These are phyloP conservation scores for Lipomyces lipofer DNA, from an alignment of 805 yeast genomes.

Conservation along the genomic window DNA sequence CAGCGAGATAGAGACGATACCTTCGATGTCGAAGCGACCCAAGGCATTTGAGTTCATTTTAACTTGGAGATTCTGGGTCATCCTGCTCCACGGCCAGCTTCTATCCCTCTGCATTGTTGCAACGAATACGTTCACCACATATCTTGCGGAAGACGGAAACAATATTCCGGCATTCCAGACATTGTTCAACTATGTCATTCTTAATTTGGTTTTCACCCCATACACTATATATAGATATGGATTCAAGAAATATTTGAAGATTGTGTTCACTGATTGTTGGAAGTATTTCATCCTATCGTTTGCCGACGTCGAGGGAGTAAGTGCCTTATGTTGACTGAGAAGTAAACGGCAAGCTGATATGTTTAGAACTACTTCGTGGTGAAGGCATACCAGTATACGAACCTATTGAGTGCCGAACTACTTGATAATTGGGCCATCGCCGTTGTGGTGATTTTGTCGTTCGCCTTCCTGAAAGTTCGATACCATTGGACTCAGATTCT, in stretches of 20 bases:
- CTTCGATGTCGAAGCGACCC: not conserved
- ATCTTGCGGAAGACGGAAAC: conserved; percentile 42
- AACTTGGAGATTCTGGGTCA: conserved; percentile 44
- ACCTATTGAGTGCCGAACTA: conserved; percentile 46
- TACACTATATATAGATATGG: conserved; percentile 45
- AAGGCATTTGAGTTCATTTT: conserved; percentile 35
- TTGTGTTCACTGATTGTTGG: conserved; percentile 45
- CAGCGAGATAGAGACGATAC: not conserved
- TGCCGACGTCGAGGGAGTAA: conserved; percentile 47
- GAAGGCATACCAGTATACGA: conserved; percentile 48
- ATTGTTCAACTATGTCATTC: conserved; percentile 44
- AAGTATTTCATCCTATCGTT: conserved; percentile 46
- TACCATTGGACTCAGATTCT: conserved; percentile 49
- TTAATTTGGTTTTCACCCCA: conserved; percentile 44
- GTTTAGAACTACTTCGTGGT: conserved; percentile 45
- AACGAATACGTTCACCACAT: conserved; percentile 48
- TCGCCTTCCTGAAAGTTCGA: conserved; percentile 45
- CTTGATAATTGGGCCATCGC: conserved; percentile 50
- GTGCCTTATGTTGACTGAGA: not conserved
- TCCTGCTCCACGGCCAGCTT: conserved; percentile 46
- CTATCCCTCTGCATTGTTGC: conserved; percentile 45
- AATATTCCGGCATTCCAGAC: conserved; percentile 49
- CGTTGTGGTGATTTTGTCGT: conserved; percentile 46
- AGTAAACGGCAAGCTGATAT: too few relatives aligned
- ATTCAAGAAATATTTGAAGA: conserved; percentile 39